phyloP scores from a whole-genome alignment of 352 stramenopile species.

The Plasmopara viticola region DNA sequence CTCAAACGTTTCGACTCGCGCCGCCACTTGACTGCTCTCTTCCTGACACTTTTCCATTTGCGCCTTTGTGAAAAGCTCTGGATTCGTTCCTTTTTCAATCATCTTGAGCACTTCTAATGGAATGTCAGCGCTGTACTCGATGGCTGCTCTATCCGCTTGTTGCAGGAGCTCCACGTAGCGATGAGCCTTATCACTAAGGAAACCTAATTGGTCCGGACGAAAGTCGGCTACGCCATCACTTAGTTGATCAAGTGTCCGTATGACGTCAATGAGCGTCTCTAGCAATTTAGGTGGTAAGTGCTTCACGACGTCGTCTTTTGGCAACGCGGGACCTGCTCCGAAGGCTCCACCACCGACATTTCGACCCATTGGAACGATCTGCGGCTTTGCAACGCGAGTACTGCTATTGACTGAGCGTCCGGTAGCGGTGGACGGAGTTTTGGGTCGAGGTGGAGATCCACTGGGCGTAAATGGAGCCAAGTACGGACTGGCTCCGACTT shows the following conservation, averaged over 20 bases:
- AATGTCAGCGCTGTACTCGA: conserved; percentile 51
- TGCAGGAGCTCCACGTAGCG: conserved; percentile 58
- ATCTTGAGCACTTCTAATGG: conserved; percentile 57
- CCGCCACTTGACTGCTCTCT: conserved; percentile 38
- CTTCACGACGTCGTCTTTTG: conserved; percentile 52
- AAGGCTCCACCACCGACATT: conserved; percentile 9
- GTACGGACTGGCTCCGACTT: conserved; percentile 60
- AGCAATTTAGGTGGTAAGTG: conserved; percentile 51
- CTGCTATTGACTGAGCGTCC: conserved; percentile 3
- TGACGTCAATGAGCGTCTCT: conserved; percentile 49
- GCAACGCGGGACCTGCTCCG: conserved; percentile 21
- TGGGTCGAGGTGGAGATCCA: conserved; percentile 44
- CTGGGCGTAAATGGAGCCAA: conserved; percentile 63
- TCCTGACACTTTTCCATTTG: conserved; percentile 60
- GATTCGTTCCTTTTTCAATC: conserved; percentile 56
- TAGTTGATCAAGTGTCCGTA: conserved; percentile 63
- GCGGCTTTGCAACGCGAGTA: conserved; percentile 33
- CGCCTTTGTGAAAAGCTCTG: conserved; percentile 58
- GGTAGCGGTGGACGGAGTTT: conserved; percentile 42
- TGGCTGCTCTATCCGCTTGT: conserved; percentile 33
- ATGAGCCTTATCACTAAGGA: conserved; percentile 50
- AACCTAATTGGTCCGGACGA: conserved; percentile 50
- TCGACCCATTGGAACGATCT: conserved; percentile 47
- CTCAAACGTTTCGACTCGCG: conserved; percentile 46
- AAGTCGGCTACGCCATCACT: conserved; percentile 53